Base-by-base conservation (phyloP, 2,329 filamentous ascomycete genomes). In the Neonectria coccinea region DNA sequence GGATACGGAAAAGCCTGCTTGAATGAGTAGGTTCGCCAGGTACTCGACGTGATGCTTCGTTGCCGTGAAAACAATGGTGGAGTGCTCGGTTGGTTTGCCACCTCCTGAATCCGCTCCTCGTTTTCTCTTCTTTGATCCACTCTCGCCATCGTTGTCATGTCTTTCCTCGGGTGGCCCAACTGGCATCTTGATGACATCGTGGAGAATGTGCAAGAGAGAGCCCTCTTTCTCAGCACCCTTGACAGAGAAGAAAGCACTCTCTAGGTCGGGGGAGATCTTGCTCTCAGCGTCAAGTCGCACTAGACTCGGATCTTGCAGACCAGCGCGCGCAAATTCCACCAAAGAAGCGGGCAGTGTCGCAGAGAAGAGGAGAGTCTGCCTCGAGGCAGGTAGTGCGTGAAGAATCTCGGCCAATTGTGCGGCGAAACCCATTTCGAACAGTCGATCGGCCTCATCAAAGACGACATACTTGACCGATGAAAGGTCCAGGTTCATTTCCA, bases 31-130 rank as follows among this genome's bases (percentile, higher is more conserved):
- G 47, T 88, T 87, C 42, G 92, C 89, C 4, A 99, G 81, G 75
- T 98, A 99, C 73, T 99, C 97, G 56, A 99, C 96, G 75, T 97
- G 94, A 79, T 99, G 96, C 76, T 99, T 98, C 0, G 96, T 98
- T 2, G 95, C 92, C 0, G 93, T 89, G 75, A 99, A 99, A 4
- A 99, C 84, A 71, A 99, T 97, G 0, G 97, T 99, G 0, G 96
- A 97, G 77, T 97, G 91, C 64, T 92, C 87, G 0, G 94, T 96
- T 2, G 94, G 93, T 59, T 91, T 92, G 39, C 85, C 85, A 2
- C 84, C 80, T 11, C 82, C 75, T 64, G 86, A 84, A 5, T 83
- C 81, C 25, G 84, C 81, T 56, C 75, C 75, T 7, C 91, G 86
- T 79, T 95, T 96, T 58, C 92, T 85, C 79, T 96, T 96, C 77